Conservation (phyloP, 768 basidiomycete genomes). For the Serendipita sp. region DNA sequence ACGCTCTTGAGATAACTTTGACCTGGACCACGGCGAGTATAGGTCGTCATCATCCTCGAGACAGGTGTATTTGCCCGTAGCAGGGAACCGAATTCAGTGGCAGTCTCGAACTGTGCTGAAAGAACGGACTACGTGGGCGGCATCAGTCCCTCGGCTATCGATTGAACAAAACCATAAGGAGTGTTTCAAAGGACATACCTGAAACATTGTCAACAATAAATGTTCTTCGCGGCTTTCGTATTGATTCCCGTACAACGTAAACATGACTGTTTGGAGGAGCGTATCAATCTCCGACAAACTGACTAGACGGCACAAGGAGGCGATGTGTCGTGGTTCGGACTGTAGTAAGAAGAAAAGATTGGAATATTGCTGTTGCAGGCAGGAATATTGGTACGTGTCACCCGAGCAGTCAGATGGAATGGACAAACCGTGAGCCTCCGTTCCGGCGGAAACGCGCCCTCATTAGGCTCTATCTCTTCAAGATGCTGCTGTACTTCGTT, state of each 20-base stretch:
- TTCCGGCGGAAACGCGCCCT: slow-evolving; percentile 88
- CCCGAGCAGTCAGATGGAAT: background rate
- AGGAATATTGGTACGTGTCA: background rate
- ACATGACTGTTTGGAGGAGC: slow-evolving; percentile 98
- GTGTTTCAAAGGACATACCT: slow-evolving; percentile 20
- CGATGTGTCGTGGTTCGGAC: slow-evolving; percentile 93
- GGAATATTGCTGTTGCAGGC: slow-evolving; percentile 58
- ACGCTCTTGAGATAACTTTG: slow-evolving; percentile 98
- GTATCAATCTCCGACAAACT: slow-evolving; percentile 95
- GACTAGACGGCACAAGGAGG: slow-evolving; percentile 89
- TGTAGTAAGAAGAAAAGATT: slow-evolving; percentile 98
- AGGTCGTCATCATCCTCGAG: slow-evolving; percentile 99
- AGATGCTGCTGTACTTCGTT: slow-evolving; percentile 87
- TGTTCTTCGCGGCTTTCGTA: slow-evolving; percentile 98
- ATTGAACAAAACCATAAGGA: background rate
- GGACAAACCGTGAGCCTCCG: slow-evolving; percentile 42
- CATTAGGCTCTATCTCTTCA: slow-evolving; percentile 87
- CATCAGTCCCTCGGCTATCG: background rate
- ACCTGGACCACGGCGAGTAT: slow-evolving; percentile 94
- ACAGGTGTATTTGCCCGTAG: slow-evolving; percentile 98
- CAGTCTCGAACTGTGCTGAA: slow-evolving; percentile 97
- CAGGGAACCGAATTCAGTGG: slow-evolving; percentile 96
- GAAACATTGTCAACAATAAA: slow-evolving; percentile 94
- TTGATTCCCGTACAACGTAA: slow-evolving; percentile 98
- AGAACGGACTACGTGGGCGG: slow-evolving; percentile 58